Base-by-base conservation (phyloP, 768 basidiomycete genomes). In the Tulasnella sp. region DNA sequence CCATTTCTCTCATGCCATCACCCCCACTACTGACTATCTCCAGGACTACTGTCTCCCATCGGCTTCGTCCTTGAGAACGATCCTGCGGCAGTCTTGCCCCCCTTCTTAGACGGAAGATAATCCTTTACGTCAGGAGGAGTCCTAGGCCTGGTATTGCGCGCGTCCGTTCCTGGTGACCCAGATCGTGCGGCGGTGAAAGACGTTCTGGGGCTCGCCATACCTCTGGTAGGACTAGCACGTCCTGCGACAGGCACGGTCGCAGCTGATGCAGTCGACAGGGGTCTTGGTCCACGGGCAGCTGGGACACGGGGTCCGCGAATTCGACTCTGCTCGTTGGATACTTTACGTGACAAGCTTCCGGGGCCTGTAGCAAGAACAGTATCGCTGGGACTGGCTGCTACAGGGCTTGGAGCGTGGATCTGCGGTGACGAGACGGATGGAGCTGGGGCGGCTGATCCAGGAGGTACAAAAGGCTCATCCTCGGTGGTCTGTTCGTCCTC, bases 301-400 rank as follows among this genome's bases (percentile, higher is more conserved):
- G 78, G 7, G 83, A 84, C 55, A 82, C 81, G 65, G 75, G 84
- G 70, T 84, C 86, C 0, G 68, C 59, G 4, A 82, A 83, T 31
- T 73, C 72, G 2, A 69, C 19, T 43, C 19, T 4, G 11, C 44
- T 56, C 54, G 54, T 11, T n/a, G 19, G 54, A 56, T 8, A 25
- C 44, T 4, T 3, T 56, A n/a, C 54, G 34, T 29, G 24, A 24
- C 44, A 56, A 17, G n/a, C 15, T 12, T 0, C 38, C 22, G 10
- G 54, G 53, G 17, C 12, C 27, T 19, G 5, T 43, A 17, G 53
- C 21, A 17, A 45, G 2, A 41, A 42, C 21, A 11, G n/a, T 8
- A 17, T 53, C 52, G 10, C 8, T 8, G 29, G 17, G 71, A 68
- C 10, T 57, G 70, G 54, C 71, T 68, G 21, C 72, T 69, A 25